Base-by-base conservation (phyloP, 805 yeast genomes). In the Candida dendrica region DNA sequence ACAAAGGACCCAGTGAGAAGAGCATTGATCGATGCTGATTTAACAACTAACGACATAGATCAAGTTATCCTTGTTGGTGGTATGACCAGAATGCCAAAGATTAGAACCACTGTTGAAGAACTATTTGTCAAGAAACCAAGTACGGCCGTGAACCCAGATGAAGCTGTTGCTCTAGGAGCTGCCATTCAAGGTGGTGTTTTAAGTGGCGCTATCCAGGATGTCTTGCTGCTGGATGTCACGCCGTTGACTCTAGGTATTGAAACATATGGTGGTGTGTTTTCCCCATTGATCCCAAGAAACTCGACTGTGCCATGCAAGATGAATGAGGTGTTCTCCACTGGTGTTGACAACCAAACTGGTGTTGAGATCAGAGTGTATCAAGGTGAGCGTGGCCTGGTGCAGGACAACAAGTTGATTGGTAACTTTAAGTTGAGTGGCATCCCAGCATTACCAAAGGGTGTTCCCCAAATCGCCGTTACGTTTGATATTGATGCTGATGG, bases 141-240 rank as follows among this genome's bases (percentile, higher is more conserved):
- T 41, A 78, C 83, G 35, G 74, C 77, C 16, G 86, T 85, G 11
- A 85, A 85, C 58, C 95, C 95, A n/a, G 95, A 85, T 61, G 95
- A 85, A 63, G 90, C 93, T n/a, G 95, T 85, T 39, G 93, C 95
- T 36, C 65, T 85, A 50, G 95, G 95, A 56, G 95, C 95, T 27
- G 93, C 95, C 37, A 83, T 85, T 53, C 95, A 85, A 66, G 95
- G 91, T 55, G 95, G 90, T 52, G 82, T 85, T 33, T 66, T 85
- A 43, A 81, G 90, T 17, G 95, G 95, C 50, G 88, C 84, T 52
- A 81, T 85, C 42, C 81, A 77, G 63, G 84, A 84, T 57, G 91
- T 85, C 35, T 72, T 85, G 41, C 64, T 85, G 42, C 69, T 85
- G 50, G 95, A 85, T 63, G 93, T 85, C 18, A 83, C 93, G 22